These are phyloP conservation scores for Aspergillus alliaceus DNA, from an alignment of 2,329 filamentous ascomycete genomes.

Conservation along the genomic window DNA sequence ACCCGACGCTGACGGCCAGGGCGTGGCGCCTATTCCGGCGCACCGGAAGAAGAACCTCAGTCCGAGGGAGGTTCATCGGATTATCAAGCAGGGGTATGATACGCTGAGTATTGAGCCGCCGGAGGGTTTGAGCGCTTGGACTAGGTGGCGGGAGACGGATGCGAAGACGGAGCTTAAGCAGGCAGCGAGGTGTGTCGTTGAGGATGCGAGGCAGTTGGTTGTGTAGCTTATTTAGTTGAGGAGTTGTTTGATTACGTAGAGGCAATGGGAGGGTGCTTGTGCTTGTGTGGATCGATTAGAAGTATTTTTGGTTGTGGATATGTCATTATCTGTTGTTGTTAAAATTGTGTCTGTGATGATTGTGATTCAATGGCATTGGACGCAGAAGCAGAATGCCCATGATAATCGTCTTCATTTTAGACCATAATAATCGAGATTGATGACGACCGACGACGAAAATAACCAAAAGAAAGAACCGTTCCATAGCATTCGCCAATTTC, in stretches of 20 bases:
- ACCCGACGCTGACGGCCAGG: slow-evolving; percentile 16
- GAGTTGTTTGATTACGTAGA: background rate
- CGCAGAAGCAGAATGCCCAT: background rate
- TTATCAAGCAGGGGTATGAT: slow-evolving; percentile 96
- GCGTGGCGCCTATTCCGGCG: slow-evolving; percentile 29
- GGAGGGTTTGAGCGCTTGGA: slow-evolving; percentile 83
- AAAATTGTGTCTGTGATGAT: background rate
- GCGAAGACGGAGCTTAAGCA: slow-evolving; percentile 83
- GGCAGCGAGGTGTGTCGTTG: slow-evolving; percentile 76
- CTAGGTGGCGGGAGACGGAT: slow-evolving; percentile 81
- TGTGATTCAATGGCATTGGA: background rate
- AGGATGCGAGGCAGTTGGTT: slow-evolving; percentile 59
- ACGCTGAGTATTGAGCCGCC: slow-evolving; percentile 87
- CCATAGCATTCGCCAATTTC: slow-evolving; percentile 10
- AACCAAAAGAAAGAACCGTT: slow-evolving; percentile 1
- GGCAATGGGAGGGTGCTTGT: background rate
- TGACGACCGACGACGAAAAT: background rate
- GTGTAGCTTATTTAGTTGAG: slow-evolving; percentile 19
- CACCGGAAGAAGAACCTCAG: slow-evolving; percentile 67
- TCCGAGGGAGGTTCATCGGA: slow-evolving; percentile 78
- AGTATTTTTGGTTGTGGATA: background rate
- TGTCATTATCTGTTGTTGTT: background rate
- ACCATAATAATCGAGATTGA: background rate
- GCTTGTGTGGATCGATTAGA: background rate
- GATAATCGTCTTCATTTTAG: background rate